Conservation (phyloP, 2,329 filamentous ascomycete species). For the Claviceps pusilla region DNA sequence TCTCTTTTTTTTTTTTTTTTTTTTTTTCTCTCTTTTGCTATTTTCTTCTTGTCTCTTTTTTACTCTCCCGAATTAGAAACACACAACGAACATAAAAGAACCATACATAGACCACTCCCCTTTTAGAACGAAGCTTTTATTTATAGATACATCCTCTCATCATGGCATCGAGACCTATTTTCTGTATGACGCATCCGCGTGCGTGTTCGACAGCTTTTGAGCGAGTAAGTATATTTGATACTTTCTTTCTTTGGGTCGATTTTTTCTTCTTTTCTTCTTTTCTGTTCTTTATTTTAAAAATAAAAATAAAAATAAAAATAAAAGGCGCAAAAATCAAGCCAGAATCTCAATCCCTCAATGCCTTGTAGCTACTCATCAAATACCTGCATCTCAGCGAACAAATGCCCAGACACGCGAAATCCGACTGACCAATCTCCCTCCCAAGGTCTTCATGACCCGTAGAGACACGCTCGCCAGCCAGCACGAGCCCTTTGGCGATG, state of each 20-base stretch:
- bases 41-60: background rate
- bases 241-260: too few relatives aligned
- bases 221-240: constrained; percentile 43
- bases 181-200: constrained; percentile 84
- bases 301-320: background rate
- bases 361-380: too few relatives aligned
- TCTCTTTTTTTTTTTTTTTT: too few relatives aligned
- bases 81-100: background rate
- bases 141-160: background rate
- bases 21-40: background rate
- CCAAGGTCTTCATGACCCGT: constrained; percentile 89
- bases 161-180: constrained; percentile 41
- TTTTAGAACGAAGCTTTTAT: background rate
- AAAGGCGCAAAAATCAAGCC: background rate
- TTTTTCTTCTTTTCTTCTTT: too few relatives aligned
- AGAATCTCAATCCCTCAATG: too few relatives aligned
- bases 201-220: constrained; percentile 97
- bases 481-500: constrained; percentile 93
- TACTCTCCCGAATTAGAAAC: too few relatives aligned
- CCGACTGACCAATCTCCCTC: background rate
- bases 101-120: background rate
- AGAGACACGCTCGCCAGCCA: constrained; percentile 65
- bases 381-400: too few relatives aligned
- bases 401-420: background rate
- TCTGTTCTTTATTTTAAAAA: too few relatives aligned